phyloP scores from a whole-genome alignment of 1,284 basidiomycete species.

The Anthracocystis setariae region DNA sequence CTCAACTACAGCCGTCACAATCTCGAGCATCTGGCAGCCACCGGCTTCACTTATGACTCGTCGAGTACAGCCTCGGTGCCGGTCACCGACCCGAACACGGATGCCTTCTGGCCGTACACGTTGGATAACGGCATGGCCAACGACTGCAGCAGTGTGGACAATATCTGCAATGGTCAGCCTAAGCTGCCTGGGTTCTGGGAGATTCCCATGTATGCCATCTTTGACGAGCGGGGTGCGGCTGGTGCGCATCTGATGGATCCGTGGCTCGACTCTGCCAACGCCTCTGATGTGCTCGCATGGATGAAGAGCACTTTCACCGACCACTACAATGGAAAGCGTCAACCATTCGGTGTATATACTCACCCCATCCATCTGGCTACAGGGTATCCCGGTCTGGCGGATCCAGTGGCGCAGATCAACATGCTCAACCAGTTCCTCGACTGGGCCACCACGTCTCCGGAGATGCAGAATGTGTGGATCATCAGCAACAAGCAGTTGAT shows the following conservation, averaged over 20 bases:
- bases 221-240: constrained; percentile 48
- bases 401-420: constrained; percentile 45
- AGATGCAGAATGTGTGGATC: constrained; percentile 77
- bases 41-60: constrained; percentile 79
- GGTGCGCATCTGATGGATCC: constrained; percentile 78
- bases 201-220: constrained; percentile 57
- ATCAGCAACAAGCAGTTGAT: constrained; percentile 79
- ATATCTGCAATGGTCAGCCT: constrained; percentile 77
- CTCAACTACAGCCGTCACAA: constrained; percentile 77
- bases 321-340: constrained; percentile 75
- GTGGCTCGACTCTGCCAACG: constrained; percentile 73
- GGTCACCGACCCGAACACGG: constrained; percentile 76
- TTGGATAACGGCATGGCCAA: constrained; percentile 78
- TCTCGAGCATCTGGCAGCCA: constrained; percentile 72
- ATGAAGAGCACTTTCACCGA: constrained; percentile 80
- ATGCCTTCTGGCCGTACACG: constrained; percentile 73
- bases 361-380: constrained; percentile 83
- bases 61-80: constrained; percentile 76
- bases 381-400: constrained; percentile 61
- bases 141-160: constrained; percentile 74
- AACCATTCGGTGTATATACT: constrained; percentile 83
- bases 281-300: constrained; percentile 73
- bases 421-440: constrained; percentile 82
- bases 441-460: constrained; percentile 72
- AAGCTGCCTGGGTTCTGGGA: constrained; percentile 75